Evolutionary conservation across 257 asterid genomes (phyloP).

Genomic region (Scutellaria minor): DNA sequence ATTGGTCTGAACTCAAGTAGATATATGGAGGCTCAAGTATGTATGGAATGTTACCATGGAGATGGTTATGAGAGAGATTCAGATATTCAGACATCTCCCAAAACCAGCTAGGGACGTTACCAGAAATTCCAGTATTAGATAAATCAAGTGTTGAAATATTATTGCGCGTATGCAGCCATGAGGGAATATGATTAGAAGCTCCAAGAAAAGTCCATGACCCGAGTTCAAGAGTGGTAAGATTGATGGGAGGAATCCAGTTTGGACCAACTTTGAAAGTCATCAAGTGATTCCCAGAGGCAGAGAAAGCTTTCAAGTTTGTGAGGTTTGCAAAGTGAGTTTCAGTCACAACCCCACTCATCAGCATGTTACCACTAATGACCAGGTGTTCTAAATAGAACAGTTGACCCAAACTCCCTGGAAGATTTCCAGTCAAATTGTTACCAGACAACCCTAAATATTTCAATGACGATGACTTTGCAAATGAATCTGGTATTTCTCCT

Average conservation of each 20-base stretch:
- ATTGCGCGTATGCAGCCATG: slow-evolving; percentile 36
- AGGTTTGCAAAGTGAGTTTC: slow-evolving; percentile 39
- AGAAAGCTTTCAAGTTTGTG: not conserved
- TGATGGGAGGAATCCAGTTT: slow-evolving; percentile 37
- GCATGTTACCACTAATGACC: not conserved
- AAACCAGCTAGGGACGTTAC: too few relatives aligned
- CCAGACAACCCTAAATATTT: not conserved
- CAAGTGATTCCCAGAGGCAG: slow-evolving; percentile 34
- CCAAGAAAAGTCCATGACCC: slow-evolving; percentile 38
- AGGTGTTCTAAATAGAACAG: slow-evolving; percentile 16
- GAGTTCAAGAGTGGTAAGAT: accelerated
- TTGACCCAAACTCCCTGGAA: slow-evolving; percentile 42
- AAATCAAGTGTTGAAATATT: not conserved
- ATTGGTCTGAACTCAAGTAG: too few relatives aligned
- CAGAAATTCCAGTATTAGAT: slow-evolving; percentile 33
- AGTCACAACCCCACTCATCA: slow-evolving; percentile 38
- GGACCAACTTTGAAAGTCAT: slow-evolving; percentile 28
- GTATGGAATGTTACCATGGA: too few relatives aligned
- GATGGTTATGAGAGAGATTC: too few relatives aligned
- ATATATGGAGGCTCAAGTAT: too few relatives aligned
- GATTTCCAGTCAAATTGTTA: slow-evolving; percentile 42
- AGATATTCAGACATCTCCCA: too few relatives aligned
- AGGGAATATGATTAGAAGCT: slow-evolving; percentile 21
- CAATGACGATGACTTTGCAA: slow-evolving; percentile 33
- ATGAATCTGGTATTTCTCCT: slow-evolving; percentile 27